phyloP scores from a whole-genome alignment of 352 stramenopile genomes.

The Blastocystis sp. region DNA sequence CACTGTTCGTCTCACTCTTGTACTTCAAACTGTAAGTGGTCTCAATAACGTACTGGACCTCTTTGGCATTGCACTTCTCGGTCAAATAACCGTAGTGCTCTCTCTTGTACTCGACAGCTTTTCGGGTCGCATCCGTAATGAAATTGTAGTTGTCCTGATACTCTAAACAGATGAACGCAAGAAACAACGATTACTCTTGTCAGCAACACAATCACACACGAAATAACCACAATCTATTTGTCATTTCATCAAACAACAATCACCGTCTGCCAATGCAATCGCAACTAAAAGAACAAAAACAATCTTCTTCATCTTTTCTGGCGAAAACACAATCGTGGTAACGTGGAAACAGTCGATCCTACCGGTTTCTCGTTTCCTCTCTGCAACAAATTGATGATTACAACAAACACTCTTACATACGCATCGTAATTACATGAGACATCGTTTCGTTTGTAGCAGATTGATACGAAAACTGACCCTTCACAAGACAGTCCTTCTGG shows the following conservation, averaged over 20 bases:
- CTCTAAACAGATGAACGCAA: not conserved
- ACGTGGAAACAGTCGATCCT: not conserved
- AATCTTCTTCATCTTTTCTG: not conserved
- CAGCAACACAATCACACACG: not conserved
- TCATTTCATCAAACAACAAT: not conserved
- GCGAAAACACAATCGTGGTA: not conserved
- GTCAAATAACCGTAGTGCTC: not conserved
- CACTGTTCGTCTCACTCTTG: not conserved
- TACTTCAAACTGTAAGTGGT: not conserved
- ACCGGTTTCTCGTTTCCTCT: not conserved
- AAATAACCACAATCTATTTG: slow-evolving; percentile 45
- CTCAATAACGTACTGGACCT: not conserved
- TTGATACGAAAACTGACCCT: not conserved
- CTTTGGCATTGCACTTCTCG: not conserved
- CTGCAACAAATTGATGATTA: not conserved
- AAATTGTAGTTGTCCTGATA: not conserved
- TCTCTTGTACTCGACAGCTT: slow-evolving; percentile 2
- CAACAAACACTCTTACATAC: not conserved
- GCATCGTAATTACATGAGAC: not conserved
- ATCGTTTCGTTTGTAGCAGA: not conserved
- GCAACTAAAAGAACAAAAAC: slow-evolving; percentile 26
- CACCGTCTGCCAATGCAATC: slow-evolving; percentile 14
- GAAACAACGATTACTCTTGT: not conserved
- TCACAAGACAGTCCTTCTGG: not conserved
- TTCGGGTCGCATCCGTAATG: not conserved